These are phyloP conservation scores for Athelia sp. DNA, from an alignment of 1,284 basidiomycete genomes.

Conservation along the genomic window DNA sequence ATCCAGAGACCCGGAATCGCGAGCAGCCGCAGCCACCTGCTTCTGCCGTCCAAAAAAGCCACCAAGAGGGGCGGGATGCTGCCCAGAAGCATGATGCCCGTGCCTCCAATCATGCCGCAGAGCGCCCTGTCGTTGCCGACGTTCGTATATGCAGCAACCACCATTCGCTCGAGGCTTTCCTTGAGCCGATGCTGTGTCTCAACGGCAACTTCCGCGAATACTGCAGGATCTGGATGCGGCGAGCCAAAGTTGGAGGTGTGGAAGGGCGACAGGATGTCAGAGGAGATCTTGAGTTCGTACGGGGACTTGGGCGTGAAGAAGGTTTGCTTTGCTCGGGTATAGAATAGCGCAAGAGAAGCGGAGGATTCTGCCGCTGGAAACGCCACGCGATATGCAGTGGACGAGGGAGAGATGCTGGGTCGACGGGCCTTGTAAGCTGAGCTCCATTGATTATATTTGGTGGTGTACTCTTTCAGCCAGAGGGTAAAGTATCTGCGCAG, in stretches of 20 bases:
- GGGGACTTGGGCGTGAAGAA: constrained; percentile 65
- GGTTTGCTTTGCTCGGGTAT: constrained; percentile 69
- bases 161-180: constrained; percentile 62
- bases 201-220: constrained; percentile 53
- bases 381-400: constrained; percentile 20
- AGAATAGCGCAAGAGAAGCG: constrained; percentile 61
- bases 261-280: constrained; percentile 60
- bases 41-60: constrained; percentile 37
- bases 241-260: constrained; percentile 35
- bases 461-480: constrained; percentile 66
- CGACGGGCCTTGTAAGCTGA: constrained; percentile 34
- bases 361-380: constrained; percentile 38
- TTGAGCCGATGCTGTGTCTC: constrained; percentile 57
- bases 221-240: constrained; percentile 57
- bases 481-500: constrained; percentile 60
- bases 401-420: constrained; percentile 11
- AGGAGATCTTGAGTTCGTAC: constrained; percentile 68
- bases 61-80: constrained; percentile 47
- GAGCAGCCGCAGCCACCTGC: constrained; percentile 52
- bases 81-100: constrained; percentile 36
- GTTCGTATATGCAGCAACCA: constrained; percentile 64
- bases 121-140: constrained; percentile 68
- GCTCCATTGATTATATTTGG: constrained; percentile 56
- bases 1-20: constrained; percentile 68
- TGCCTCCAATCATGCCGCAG: constrained; percentile 63